A percentile compares a stretch with the other conserved stretches of the same genome.
Conservation (phyloP, 768 basidiomycete species). For the Tubosaeta sp. region DNA sequence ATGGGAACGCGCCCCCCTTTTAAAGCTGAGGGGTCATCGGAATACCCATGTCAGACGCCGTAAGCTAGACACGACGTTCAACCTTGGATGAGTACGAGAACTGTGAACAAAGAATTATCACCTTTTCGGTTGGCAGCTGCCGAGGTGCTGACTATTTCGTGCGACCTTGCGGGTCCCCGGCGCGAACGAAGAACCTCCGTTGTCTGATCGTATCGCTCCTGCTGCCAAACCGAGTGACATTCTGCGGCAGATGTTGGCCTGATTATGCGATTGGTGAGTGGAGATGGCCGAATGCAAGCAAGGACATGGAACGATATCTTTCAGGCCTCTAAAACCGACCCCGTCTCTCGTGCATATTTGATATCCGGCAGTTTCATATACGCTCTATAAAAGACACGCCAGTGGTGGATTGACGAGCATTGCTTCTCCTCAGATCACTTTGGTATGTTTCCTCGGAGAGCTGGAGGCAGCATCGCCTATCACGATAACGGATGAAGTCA, state of each 20-base stretch:
- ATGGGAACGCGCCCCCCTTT: conserved; percentile 12
- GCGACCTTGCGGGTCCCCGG: conserved; percentile 7
- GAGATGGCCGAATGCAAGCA: not conserved
- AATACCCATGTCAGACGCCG: conserved; percentile 6
- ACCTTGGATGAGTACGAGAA: conserved; percentile 1
- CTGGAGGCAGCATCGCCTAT: conserved; percentile 4
- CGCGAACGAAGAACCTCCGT: not conserved
- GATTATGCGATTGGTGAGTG: conserved; percentile 7
- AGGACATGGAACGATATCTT: not conserved
- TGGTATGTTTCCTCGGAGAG: conserved; percentile 18
- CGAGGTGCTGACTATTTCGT: not conserved
- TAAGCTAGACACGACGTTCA: conserved; percentile 7
- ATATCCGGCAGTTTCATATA: conserved; percentile 3
- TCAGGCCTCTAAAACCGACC: conserved; percentile 5
- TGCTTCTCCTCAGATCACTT: conserved; percentile 3
- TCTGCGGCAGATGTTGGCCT: not conserved
- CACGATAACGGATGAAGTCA: conserved; percentile 9
- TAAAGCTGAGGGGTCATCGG: conserved; percentile 2
- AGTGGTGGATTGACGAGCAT: too few species aligned
- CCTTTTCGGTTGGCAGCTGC: conserved; percentile 8
- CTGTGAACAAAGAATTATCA: conserved; percentile 9
- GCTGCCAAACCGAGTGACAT: conserved; percentile 5
- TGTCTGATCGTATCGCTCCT: conserved; percentile 7
- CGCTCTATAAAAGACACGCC: conserved; percentile 1
- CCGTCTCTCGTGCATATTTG: conserved; percentile 10